A percentile compares a stretch with the other conserved stretches of the same genome.
Evolutionary conservation across 108 stramenopile genomes (phyloP).

Genomic region (Seminavis robusta): DNA sequence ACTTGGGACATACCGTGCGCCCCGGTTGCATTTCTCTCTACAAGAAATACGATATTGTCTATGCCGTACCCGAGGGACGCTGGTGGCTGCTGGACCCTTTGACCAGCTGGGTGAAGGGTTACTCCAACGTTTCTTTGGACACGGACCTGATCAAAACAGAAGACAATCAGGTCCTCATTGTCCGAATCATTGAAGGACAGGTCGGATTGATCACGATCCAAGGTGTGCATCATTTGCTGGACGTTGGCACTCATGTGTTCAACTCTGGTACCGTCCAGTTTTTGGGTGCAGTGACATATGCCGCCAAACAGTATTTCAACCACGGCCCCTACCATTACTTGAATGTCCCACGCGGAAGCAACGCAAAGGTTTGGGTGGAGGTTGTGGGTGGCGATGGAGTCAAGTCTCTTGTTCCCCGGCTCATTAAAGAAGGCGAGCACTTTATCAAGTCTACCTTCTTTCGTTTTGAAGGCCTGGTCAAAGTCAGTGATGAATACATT

Average conservation of each 20-base stretch:
- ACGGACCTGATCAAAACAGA: slow-evolving; percentile 1
- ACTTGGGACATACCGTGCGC: slow-evolving; percentile 16
- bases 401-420: slow-evolving; percentile 20
- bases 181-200: slow-evolving; percentile 18
- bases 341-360: slow-evolving; percentile 20
- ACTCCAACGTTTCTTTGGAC: slow-evolving; percentile 8
- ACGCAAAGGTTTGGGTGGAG: slow-evolving; percentile 32
- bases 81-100: slow-evolving; percentile 12
- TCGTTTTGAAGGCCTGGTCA: slow-evolving; percentile 21
- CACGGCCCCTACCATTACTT: slow-evolving; percentile 28
- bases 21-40: slow-evolving; percentile 29
- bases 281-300: not conserved
- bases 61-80: slow-evolving; percentile 24
- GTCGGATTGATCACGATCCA: slow-evolving; percentile 20
- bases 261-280: slow-evolving; percentile 18
- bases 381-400: slow-evolving; percentile 7
- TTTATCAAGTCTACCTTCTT: slow-evolving; percentile 24
- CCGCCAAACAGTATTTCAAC: slow-evolving; percentile 5
- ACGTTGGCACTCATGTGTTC: slow-evolving; percentile 36
- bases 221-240: slow-evolving; percentile 12
- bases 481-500: slow-evolving; percentile 16
- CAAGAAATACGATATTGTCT: slow-evolving; percentile 15
- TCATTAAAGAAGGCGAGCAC: slow-evolving; percentile 29
- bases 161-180: slow-evolving; percentile 17
- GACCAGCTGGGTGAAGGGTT: slow-evolving; percentile 3